Base-by-base conservation (phyloP, 2,329 filamentous ascomycete species). In the Aspergillus sp. region DNA sequence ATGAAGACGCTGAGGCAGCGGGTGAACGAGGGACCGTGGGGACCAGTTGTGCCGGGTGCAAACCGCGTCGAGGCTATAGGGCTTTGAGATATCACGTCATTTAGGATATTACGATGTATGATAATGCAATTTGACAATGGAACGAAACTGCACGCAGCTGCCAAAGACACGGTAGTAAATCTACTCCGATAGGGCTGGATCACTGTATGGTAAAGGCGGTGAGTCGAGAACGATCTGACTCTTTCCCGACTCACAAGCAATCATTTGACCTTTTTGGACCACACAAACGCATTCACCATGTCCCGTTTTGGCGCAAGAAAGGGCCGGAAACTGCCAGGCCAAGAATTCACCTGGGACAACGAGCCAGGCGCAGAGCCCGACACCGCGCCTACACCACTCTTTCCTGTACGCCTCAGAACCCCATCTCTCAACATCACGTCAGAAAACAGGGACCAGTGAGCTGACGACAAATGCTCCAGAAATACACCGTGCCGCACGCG, bases 311-410 rank as follows among this genome's bases (percentile, higher is more conserved):
- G 52, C 35, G 54, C 49, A 19, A 58, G 53, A 41, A 57, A 56
- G 32, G 58, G 56, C 41, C 56, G 49, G 31, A 58, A 54, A 36
- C 45, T 58, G 12, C 61, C 61, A 12, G 60, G 60, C 13, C 53
- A 60, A 17, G 61, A 64, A 40, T 62, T 63, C 36, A 56, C 50
- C 24, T 63, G 59, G 59, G 57, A 62, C 26, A 48, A 49, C 15
- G 59, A 59, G 24, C 48, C 54, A 19, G 58, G 50, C 32, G 60
- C 63, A 43, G 48, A 60, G 36, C 49, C 55, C 22, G 61, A 64
- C 39, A 61, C 51, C 24, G 64, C 61, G 39, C 67, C 67, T 10
- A 62, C 60, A 16, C 64, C 63, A 35, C 48, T 67, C 24, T 69
- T 64, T 42, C 67, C 67, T 35, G 67, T 69, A 56, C 24, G 57